Evolutionary conservation across 1,139 yeast species (phyloP).

Genomic region (Kodamaea sp.): DNA sequence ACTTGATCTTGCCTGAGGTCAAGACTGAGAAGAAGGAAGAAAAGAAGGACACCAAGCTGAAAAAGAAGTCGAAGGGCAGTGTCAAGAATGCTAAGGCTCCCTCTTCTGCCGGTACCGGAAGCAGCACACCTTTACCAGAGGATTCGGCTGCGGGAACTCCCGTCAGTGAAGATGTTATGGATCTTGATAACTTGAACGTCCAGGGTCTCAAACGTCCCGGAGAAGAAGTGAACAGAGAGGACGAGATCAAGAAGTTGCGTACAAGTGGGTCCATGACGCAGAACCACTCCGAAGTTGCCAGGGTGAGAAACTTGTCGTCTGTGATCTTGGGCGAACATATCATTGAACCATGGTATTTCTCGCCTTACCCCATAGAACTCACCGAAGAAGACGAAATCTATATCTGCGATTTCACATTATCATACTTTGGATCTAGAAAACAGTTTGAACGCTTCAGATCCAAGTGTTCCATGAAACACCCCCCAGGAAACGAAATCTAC

Average conservation of each 20-base stretch:
- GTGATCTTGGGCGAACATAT: slow-evolving; percentile 87
- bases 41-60: slow-evolving; percentile 20
- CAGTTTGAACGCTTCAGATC: slow-evolving; percentile 90
- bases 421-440: slow-evolving; percentile 83
- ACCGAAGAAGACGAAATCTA: slow-evolving; percentile 89
- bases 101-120: slow-evolving; percentile 16
- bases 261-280: slow-evolving; percentile 98
- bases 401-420: slow-evolving; percentile 87
- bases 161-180: slow-evolving; percentile 68
- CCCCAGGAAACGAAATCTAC: slow-evolving; percentile 97
- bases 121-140: slow-evolving; percentile 23
- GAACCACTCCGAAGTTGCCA: slow-evolving; percentile 80
- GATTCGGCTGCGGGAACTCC: slow-evolving; percentile 23
- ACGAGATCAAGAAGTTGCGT: slow-evolving; percentile 87
- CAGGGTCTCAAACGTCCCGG: slow-evolving; percentile 71
- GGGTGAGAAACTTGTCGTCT: slow-evolving; percentile 78
- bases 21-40: slow-evolving; percentile 47
- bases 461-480: slow-evolving; percentile 86
- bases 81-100: slow-evolving; percentile 13
- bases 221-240: slow-evolving; percentile 79
- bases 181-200: slow-evolving; percentile 80
- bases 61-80: slow-evolving; percentile 13
- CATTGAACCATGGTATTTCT: slow-evolving; percentile 98
- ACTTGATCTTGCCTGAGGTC: slow-evolving; percentile 71
- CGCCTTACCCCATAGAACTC: slow-evolving; percentile 93